phyloP scores from a whole-genome alignment of 1,139 yeast genomes.

The Kodamaea ohmeri region DNA sequence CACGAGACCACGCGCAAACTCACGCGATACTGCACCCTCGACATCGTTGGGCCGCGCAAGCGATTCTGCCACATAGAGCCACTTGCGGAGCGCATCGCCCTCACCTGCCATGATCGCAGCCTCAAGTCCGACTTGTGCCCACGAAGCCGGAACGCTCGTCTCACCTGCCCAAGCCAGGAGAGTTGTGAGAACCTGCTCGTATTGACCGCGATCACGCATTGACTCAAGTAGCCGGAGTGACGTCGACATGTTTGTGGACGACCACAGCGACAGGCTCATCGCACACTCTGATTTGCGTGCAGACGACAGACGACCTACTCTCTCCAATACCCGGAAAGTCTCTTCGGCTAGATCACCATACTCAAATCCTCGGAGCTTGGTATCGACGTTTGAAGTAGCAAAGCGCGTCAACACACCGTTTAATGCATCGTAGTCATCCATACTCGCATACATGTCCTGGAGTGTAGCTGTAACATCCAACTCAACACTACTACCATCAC shows the following conservation, averaged over 20 bases:
- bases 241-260: no score
- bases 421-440: slow-evolving; percentile 87
- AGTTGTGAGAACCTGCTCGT: slow-evolving; percentile 40
- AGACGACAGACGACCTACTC: no score
- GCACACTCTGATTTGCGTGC: no score
- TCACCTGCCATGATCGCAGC: slow-evolving; percentile 72
- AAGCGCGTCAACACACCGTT: slow-evolving; percentile 81
- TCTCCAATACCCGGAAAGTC: slow-evolving; percentile 65
- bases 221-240: slow-evolving; percentile 24
- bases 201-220: slow-evolving; percentile 40
- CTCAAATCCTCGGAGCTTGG: slow-evolving; percentile 75
- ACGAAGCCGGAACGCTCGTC: slow-evolving; percentile 36
- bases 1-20: slow-evolving; percentile 60
- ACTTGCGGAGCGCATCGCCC: slow-evolving; percentile 47
- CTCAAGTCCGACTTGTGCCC: slow-evolving; percentile 69
- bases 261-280: no score
- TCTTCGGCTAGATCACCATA: slow-evolving; percentile 85
- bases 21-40: slow-evolving; percentile 56
- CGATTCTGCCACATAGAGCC: slow-evolving; percentile 47
- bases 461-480: slow-evolving; percentile 51
- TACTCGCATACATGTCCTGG: slow-evolving; percentile 78
- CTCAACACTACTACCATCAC: slow-evolving; percentile 24
- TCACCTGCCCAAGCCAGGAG: slow-evolving; percentile 29
- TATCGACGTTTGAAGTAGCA: slow-evolving; percentile 64
- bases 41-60: slow-evolving; percentile 47